A percentile compares a stretch with the other conserved stretches of the same genome.
Conservation (phyloP, 2,329 filamentous ascomycete genomes). For the Botrytis paeoniae region DNA sequence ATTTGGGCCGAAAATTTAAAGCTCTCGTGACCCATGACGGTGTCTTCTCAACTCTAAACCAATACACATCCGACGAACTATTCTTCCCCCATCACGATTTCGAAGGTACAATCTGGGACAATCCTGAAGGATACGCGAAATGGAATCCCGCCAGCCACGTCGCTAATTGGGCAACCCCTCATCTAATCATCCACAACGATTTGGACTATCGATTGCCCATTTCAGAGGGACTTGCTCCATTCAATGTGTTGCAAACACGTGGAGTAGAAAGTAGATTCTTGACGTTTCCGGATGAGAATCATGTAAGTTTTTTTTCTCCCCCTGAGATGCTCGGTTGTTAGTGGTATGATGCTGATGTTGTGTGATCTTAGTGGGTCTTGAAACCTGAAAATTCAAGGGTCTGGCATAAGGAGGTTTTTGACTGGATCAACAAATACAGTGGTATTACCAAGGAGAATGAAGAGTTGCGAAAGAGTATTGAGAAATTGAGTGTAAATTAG, state of each 20-base stretch:
- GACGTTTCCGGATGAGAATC: conserved; percentile 68
- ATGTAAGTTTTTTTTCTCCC: conserved; percentile 40
- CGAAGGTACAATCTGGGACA: conserved; percentile 54
- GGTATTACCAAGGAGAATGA: conserved; percentile 42
- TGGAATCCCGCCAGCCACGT: conserved; percentile 62
- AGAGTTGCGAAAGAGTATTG: conserved; percentile 21
- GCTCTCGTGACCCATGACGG: conserved; percentile 87
- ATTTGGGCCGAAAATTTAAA: conserved; percentile 79
- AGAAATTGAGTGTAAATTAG: conserved; percentile 20
- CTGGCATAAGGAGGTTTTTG: conserved; percentile 84
- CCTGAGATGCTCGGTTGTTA: neutral
- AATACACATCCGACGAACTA: conserved; percentile 65
- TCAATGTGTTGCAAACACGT: conserved; percentile 60
- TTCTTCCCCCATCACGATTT: conserved; percentile 68
- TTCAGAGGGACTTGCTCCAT: conserved; percentile 68
- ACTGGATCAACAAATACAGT: conserved; percentile 68
- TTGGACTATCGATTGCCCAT: conserved; percentile 86
- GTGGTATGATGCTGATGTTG: conserved; percentile 12
- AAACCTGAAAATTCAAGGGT: conserved; percentile 88
- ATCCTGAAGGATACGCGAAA: conserved; percentile 60
- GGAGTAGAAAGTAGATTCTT: conserved; percentile 62
- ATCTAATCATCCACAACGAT: conserved; percentile 86
- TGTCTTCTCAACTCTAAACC: conserved; percentile 68
- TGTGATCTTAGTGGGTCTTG: conserved; percentile 64
- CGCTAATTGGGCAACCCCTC: conserved; percentile 66